Conservation (phyloP, 371 early-diverging fungal species). For the Chytridium lagenaria region DNA sequence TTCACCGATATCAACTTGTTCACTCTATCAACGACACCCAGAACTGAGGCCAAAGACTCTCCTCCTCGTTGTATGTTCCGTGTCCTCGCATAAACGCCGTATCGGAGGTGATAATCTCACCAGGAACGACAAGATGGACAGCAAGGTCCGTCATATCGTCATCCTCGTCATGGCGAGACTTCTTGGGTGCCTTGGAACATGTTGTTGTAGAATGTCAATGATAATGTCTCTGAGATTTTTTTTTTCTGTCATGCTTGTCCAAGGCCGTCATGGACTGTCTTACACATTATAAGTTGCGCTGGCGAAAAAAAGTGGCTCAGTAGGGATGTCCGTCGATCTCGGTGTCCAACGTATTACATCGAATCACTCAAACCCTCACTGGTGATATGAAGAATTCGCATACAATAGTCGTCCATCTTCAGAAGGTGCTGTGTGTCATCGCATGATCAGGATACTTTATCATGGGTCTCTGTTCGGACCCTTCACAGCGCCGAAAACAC, state of each 20-base stretch:
- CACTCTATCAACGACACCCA: conserved; percentile 92
- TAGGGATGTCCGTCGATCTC: too few relatives aligned
- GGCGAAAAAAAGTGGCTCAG: too few relatives aligned
- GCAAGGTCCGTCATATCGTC: neutral
- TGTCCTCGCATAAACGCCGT: conserved; percentile 92
- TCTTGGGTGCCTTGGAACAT: neutral
- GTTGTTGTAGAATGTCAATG: too few relatives aligned
- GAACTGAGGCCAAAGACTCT: conserved; percentile 79
- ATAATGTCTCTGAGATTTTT: too few relatives aligned
- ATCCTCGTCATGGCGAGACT: neutral
- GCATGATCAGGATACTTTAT: neutral
- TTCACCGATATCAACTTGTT: conserved; percentile 95
- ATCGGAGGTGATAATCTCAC: conserved; percentile 84
- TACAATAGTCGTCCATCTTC: too few relatives aligned
- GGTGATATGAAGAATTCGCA: too few relatives aligned
- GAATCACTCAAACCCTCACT: too few relatives aligned
- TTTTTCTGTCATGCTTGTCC: too few relatives aligned
- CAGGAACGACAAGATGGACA: conserved; percentile 78
- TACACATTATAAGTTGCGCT: too few relatives aligned
- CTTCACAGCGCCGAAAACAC: neutral
- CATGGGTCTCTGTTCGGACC: neutral
- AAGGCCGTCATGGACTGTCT: too few relatives aligned
- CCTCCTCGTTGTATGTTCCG: conserved; percentile 85
- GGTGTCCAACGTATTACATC: too few relatives aligned
- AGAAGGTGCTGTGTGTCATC: too few relatives aligned